These are phyloP conservation scores for Pichia sp. DNA, from an alignment of 1,139 yeast genomes.

Conservation along the genomic window DNA sequence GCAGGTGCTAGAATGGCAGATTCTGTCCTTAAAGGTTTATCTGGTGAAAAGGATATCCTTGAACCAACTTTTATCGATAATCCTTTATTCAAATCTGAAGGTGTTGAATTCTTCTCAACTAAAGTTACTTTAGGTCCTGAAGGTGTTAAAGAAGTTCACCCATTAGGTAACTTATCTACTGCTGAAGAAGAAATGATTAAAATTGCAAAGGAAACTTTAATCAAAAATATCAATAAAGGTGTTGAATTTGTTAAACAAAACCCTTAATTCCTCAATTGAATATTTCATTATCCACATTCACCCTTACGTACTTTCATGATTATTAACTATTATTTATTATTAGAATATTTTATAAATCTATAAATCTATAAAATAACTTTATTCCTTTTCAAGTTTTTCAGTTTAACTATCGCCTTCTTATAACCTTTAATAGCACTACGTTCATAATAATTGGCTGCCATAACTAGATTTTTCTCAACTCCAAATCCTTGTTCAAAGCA, in stretches of 20 bases:
- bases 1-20: slow-evolving; percentile 95
- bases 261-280: slow-evolving; percentile 24
- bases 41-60: slow-evolving; percentile 60
- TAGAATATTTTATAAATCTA: no score
- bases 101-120: slow-evolving; percentile 89
- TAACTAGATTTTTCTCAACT: slow-evolving; percentile 37
- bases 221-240: slow-evolving; percentile 70
- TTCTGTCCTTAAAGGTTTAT: slow-evolving; percentile 71
- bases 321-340: no score
- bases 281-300: neutral
- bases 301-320: no score
- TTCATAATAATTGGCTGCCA: slow-evolving; percentile 48
- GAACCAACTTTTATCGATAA: slow-evolving; percentile 79
- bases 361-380: neutral
- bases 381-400: slow-evolving; percentile 29
- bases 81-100: slow-evolving; percentile 76
- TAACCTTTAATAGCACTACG: slow-evolving; percentile 58
- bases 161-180: slow-evolving; percentile 47
- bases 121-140: slow-evolving; percentile 82
- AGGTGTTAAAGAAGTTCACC: slow-evolving; percentile 78
- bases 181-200: slow-evolving; percentile 71
- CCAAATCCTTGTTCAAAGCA: slow-evolving; percentile 79
- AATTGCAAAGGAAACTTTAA: slow-evolving; percentile 78
- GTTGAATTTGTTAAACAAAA: slow-evolving; percentile 43
- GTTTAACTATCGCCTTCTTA: slow-evolving; percentile 41